These are phyloP conservation scores for Astragalus glycyphyllos DNA, from an alignment of 306 rosid genomes.

Conservation along the genomic window DNA sequence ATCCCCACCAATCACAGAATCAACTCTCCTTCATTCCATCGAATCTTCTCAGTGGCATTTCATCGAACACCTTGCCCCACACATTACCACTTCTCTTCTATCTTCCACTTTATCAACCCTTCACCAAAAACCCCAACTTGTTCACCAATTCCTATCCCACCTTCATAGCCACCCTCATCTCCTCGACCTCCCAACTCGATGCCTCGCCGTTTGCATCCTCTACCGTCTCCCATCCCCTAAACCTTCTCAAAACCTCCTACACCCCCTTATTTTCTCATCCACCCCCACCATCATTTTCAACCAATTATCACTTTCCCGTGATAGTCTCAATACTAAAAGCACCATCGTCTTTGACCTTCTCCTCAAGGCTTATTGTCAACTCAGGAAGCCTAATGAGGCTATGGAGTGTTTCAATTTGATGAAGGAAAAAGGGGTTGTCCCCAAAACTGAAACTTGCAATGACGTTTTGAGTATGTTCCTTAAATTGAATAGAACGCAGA, in stretches of 20 bases:
- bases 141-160: conserved; percentile 52
- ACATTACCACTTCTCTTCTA: conserved; percentile 56
- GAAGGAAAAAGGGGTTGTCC: conserved; percentile 55
- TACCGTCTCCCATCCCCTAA: conserved; percentile 65
- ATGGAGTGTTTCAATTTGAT: conserved; percentile 67
- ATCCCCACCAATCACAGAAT: conserved; percentile 42
- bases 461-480: conserved; percentile 60
- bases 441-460: conserved; percentile 69
- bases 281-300: conserved; percentile 46
- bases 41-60: conserved; percentile 86
- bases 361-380: conserved; percentile 63
- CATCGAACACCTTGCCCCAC: conserved; percentile 63
- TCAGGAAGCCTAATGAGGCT: conserved; percentile 60
- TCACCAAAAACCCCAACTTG: conserved; percentile 55
- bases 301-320: conserved; percentile 46
- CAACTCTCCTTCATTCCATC: conserved; percentile 47
- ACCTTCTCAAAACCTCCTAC: conserved; percentile 55
- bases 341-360: conserved; percentile 55
- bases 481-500: conserved; percentile 58
- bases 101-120: conserved; percentile 58
- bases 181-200: conserved; percentile 52
- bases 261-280: conserved; percentile 44
- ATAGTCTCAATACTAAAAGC: conserved; percentile 44
- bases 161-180: conserved; percentile 39
- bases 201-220: conserved; percentile 64